These are phyloP conservation scores for Polytrichum commune DNA, from an alignment of 225 moss, liverwort and hornwort species.

Conservation along the genomic window DNA sequence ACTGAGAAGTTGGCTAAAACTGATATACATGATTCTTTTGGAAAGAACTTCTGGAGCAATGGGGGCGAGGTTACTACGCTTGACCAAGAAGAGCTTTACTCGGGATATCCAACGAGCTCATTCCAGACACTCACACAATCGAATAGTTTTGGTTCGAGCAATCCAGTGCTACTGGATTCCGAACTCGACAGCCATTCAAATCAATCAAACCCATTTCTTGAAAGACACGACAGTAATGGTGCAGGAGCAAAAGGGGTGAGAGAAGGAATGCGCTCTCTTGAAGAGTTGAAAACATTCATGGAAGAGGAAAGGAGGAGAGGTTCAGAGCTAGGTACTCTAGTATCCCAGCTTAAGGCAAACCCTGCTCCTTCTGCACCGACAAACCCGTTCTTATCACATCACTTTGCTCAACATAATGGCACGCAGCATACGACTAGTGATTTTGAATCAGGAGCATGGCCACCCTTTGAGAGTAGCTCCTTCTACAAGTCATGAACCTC, in stretches of 20 bases:
- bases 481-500: conserved; percentile 54
- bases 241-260: conserved; percentile 42
- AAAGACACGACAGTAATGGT: conserved; percentile 36
- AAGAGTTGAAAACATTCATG: conserved; percentile 70
- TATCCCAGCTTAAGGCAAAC: conserved; percentile 83
- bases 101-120: conserved; percentile 22
- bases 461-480: conserved; percentile 48
- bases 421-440: conserved; percentile 24
- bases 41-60: conserved; percentile 64
- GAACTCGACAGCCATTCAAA: conserved; percentile 22
- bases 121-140: conserved; percentile 35
- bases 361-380: conserved; percentile 34
- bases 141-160: conserved; percentile 32
- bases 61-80: conserved; percentile 28
- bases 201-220: conserved; percentile 43
- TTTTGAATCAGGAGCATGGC: conserved; percentile 34
- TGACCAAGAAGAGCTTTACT: conserved; percentile 33
- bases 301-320: conserved; percentile 70
- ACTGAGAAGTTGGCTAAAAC: conserved; percentile 35
- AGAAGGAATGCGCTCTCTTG: conserved; percentile 55
- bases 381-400: conserved; percentile 41
- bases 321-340: conserved; percentile 72
- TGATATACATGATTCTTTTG: conserved; percentile 43
- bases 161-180: conserved; percentile 26
- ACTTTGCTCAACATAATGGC: conserved; percentile 29